Base-by-base conservation (phyloP, 208 protist genomes). In the Herpetomonas tarakana region DNA sequence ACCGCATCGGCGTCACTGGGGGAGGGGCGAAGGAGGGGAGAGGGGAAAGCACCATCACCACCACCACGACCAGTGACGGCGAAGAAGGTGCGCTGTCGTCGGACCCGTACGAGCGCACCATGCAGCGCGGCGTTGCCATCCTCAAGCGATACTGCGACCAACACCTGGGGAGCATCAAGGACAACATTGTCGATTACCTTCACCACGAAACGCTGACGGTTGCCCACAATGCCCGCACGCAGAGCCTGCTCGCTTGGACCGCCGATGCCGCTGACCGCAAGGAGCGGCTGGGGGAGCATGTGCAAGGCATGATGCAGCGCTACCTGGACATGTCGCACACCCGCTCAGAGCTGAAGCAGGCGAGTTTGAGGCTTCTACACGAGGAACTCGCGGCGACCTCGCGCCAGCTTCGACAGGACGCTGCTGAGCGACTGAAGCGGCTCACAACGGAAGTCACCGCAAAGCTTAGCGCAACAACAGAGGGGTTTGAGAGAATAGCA, bases 161-260 rank as follows among this genome's bases (percentile, higher is more conserved):
- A 12, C 61, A 52, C 18, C 39, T 80, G n/a, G 31, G 52, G 19
- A 49, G 49, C 30, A 41, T 80, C 47, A 24, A 58, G 38, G 35
- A 65, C 27, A 26, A 58, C 19, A 56, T 76, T 18, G 54, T 80
- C 38, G 62, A 68, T 22, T 56, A 62, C 49, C 22, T 80, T 49
- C 74, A 80, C 54, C 30, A 52, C 21, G 74, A 80, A 26, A 76
- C 74, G 21, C 59, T 52, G n/a, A 51, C 65, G n/a, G 74, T 67
- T 29, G 59, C 68, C 3, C 39, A 54, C 25, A 46, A 61, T 24
- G 41, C 65, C 18, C 67, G 65, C 24, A 39, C 52, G 30, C 19
- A 50, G 4, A 62, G 57, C 26, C 60, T 65, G 21, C 2, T 61
- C 14, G 26, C 50, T 9, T 74, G 58, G 39, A 31, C 71, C 24